Evolutionary conservation across 805 yeast species (phyloP).

Genomic region (Nakazawaea holstii): DNA sequence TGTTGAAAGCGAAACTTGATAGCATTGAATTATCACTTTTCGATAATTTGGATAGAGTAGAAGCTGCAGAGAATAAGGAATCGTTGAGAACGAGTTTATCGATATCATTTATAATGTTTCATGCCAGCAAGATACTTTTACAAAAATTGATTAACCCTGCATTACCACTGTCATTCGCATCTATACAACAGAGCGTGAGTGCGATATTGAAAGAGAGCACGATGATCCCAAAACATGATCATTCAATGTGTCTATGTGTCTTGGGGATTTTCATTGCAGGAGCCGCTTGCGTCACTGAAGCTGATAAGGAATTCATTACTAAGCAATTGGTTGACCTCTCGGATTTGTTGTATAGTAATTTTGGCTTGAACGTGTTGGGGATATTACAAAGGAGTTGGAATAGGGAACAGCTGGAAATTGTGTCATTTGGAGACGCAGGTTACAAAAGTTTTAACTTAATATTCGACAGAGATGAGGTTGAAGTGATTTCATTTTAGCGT

Average conservation of each 20-base stretch:
- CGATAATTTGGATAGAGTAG: neutral
- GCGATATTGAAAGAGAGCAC: neutral
- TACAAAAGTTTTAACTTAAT: slow-evolving; percentile 8
- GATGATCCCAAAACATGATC: slow-evolving; percentile 7
- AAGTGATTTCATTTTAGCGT: slow-evolving; percentile 5
- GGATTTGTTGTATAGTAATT: slow-evolving; percentile 7
- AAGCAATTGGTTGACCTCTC: slow-evolving; percentile 6
- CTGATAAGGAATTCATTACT: neutral
- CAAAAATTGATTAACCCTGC: slow-evolving; percentile 10
- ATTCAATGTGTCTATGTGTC: slow-evolving; percentile 8
- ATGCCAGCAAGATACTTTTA: slow-evolving; percentile 7
- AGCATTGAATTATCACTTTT: neutral
- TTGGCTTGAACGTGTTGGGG: slow-evolving; percentile 11
- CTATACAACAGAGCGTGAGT: slow-evolving; percentile 7
- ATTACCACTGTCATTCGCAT: neutral
- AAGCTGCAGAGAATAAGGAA: neutral
- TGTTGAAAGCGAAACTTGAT: slow-evolving; percentile 5
- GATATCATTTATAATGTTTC: slow-evolving; percentile 3
- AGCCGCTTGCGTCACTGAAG: neutral
- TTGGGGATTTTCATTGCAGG: slow-evolving; percentile 9
- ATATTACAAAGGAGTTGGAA: slow-evolving; percentile 10
- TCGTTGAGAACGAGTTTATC: slow-evolving; percentile 2
- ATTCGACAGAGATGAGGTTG: slow-evolving; percentile 7
- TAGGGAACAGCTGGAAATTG: neutral
- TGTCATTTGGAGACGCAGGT: neutral